Conservation (phyloP, 2,329 filamentous ascomycete species). For the Diaporthe sp. region DNA sequence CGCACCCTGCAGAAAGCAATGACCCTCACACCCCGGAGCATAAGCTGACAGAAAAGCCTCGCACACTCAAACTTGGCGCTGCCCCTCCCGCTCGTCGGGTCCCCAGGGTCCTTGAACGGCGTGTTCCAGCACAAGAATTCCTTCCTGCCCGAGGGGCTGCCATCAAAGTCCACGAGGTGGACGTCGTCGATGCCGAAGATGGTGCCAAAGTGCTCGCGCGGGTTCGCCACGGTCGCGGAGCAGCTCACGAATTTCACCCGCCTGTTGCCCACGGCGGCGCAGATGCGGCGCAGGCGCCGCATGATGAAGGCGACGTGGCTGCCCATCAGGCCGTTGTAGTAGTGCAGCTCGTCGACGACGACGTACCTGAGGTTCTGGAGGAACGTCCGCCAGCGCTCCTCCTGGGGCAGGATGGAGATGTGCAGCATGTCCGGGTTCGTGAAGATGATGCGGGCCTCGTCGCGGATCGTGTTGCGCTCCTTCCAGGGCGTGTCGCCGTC, state of each 20-base stretch:
- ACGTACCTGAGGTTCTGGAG: constrained; percentile 92
- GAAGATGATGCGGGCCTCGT: constrained; percentile 92
- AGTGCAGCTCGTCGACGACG: constrained; percentile 92
- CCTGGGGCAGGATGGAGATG: constrained; percentile 91
- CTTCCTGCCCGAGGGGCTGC: constrained; percentile 91
- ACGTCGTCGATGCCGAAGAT: constrained; percentile 93
- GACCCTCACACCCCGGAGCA: constrained; percentile 88
- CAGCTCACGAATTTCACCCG: constrained; percentile 93
- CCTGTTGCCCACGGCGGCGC: constrained; percentile 88
- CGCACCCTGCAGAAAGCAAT: constrained; percentile 94
- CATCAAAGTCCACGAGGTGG: constrained; percentile 87
- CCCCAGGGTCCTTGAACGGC: constrained; percentile 88
- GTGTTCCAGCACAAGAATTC: constrained; percentile 99
- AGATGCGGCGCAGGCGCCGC: constrained; percentile 87
- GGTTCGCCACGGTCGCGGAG: constrained; percentile 96
- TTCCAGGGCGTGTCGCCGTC: constrained; percentile 93
- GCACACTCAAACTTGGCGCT: constrained; percentile 89
- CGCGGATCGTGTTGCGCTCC: constrained; percentile 82
- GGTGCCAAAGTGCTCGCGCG: constrained; percentile 88
- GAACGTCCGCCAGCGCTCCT: constrained; percentile 89
- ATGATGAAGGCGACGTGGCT: constrained; percentile 96
- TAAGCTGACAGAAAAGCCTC: constrained; percentile 88
- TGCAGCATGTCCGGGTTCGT: constrained; percentile 99
- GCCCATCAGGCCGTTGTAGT: constrained; percentile 95
- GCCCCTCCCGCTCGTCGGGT: constrained; percentile 87